phyloP scores from a whole-genome alignment of 805 yeast genomes.

The Yamadazyma akitaensis region DNA sequence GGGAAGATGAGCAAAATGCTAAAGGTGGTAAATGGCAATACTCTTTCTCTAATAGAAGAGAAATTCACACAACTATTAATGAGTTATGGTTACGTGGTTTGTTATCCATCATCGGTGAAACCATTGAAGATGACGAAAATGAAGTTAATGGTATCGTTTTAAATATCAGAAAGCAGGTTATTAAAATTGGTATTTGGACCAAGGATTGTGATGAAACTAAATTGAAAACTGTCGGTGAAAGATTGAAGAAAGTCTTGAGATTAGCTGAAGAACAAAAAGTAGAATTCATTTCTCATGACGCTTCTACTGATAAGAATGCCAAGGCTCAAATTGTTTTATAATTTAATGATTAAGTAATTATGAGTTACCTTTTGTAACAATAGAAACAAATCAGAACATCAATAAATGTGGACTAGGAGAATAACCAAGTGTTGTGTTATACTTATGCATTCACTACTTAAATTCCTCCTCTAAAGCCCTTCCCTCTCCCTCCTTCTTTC shows the following conservation, averaged over 20 bases:
- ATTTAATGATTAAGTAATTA: constrained; percentile 7
- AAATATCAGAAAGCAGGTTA: constrained; percentile 77
- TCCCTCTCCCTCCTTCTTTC: too few relatives aligned
- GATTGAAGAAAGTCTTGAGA: constrained; percentile 80
- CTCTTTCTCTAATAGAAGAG: constrained; percentile 67
- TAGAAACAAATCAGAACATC: constrained; percentile 4
- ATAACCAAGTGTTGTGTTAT: background rate
- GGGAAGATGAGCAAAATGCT: constrained; percentile 90
- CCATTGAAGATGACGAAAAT: constrained; percentile 76
- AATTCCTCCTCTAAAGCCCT: background rate
- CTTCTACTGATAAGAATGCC: constrained; percentile 39
- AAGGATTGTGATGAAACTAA: constrained; percentile 64
- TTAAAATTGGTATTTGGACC: constrained; percentile 92
- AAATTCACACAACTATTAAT: constrained; percentile 60
- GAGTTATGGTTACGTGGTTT: constrained; percentile 90
- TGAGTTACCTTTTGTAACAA: constrained; percentile 5
- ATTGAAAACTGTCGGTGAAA: constrained; percentile 74
- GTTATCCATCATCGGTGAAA: constrained; percentile 91
- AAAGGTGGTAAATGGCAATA: constrained; percentile 90
- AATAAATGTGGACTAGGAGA: background rate
- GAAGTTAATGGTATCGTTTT: constrained; percentile 94
- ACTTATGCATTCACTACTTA: background rate
- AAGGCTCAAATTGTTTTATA: constrained; percentile 34
- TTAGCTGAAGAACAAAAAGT: constrained; percentile 70
- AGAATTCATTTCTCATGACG: constrained; percentile 75